phyloP scores from a whole-genome alignment of 2,329 filamentous ascomycete genomes.

The Metarhizium brunneum region DNA sequence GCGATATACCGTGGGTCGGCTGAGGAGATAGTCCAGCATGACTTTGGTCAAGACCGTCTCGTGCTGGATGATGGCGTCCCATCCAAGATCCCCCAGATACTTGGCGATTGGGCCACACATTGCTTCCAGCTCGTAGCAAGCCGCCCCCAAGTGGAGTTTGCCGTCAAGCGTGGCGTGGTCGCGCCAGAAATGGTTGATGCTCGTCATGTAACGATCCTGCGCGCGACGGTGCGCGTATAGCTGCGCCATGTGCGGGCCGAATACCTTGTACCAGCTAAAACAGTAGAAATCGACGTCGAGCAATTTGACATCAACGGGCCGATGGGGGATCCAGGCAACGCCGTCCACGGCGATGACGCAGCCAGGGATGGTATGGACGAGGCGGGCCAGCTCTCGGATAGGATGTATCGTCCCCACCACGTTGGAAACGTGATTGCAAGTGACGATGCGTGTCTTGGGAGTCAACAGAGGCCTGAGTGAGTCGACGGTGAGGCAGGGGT shows the following conservation, averaged over 20 bases:
- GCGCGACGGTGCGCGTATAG: constrained; percentile 55
- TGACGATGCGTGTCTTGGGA: constrained; percentile 57
- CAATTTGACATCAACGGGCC: constrained; percentile 56
- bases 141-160: constrained; percentile 59
- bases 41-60: constrained; percentile 50
- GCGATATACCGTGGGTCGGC: constrained; percentile 37
- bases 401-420: constrained; percentile 58
- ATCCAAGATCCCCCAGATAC: constrained; percentile 46
- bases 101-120: constrained; percentile 49
- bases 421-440: constrained; percentile 66
- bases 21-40: constrained; percentile 49
- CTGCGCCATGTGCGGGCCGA: constrained; percentile 64
- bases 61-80: constrained; percentile 45
- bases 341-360: constrained; percentile 65
- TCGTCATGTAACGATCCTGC: constrained; percentile 41
- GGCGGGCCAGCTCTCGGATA: constrained; percentile 43
- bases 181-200: constrained; percentile 61
- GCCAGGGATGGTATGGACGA: constrained; percentile 34
- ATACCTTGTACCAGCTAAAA: constrained; percentile 81
- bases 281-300: constrained; percentile 66
- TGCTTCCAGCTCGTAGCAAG: constrained; percentile 61
- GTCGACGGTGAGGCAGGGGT: constrained; percentile 22
- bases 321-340: constrained; percentile 68
- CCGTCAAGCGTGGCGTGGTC: constrained; percentile 47
- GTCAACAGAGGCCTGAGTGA: constrained; percentile 52